A percentile compares a stretch with the other conserved stretches of the same genome.
These are phyloP conservation scores for Hypoxylon fuscum DNA, from an alignment of 495 filamentous ascomycete species.

Conservation along the genomic window DNA sequence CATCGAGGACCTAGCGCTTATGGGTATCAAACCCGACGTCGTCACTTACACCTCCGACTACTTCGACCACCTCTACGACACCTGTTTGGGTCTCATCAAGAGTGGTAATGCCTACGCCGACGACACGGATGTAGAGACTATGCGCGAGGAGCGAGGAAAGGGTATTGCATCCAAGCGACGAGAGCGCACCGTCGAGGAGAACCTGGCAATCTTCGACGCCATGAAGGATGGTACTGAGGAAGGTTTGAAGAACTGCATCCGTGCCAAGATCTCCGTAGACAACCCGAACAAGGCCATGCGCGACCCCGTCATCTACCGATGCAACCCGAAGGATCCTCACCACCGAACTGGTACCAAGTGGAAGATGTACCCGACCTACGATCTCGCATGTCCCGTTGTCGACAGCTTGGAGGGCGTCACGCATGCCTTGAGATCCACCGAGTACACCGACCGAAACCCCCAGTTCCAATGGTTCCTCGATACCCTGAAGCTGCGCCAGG, in stretches of 20 bases:
- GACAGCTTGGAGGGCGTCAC: slow-evolving; percentile 93
- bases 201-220: slow-evolving; percentile 79
- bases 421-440: slow-evolving; percentile 92
- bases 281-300: slow-evolving; percentile 87
- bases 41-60: slow-evolving; percentile 87
- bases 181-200: slow-evolving; percentile 81
- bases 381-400: slow-evolving; percentile 91
- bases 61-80: slow-evolving; percentile 86
- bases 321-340: slow-evolving; percentile 76
- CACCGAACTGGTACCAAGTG: slow-evolving; percentile 89
- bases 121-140: slow-evolving; percentile 86
- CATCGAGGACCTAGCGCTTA: slow-evolving; percentile 81
- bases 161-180: slow-evolving; percentile 79
- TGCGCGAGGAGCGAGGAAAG: slow-evolving; percentile 79
- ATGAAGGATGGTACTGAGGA: slow-evolving; percentile 85
- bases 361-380: slow-evolving; percentile 97
- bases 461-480: slow-evolving; percentile 98
- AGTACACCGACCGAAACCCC: slow-evolving; percentile 96
- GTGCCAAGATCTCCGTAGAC: slow-evolving; percentile 86
- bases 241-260: slow-evolving; percentile 82
- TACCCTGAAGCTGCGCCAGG: slow-evolving; percentile 81
- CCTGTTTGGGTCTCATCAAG: slow-evolving; percentile 80
- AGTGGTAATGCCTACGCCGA: slow-evolving; percentile 88
- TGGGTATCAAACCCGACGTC: slow-evolving; percentile 86
- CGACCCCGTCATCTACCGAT: slow-evolving; percentile 95